Evolutionary conservation across 306 rosid species (phyloP).

Genomic region (Casuarina glauca): DNA sequence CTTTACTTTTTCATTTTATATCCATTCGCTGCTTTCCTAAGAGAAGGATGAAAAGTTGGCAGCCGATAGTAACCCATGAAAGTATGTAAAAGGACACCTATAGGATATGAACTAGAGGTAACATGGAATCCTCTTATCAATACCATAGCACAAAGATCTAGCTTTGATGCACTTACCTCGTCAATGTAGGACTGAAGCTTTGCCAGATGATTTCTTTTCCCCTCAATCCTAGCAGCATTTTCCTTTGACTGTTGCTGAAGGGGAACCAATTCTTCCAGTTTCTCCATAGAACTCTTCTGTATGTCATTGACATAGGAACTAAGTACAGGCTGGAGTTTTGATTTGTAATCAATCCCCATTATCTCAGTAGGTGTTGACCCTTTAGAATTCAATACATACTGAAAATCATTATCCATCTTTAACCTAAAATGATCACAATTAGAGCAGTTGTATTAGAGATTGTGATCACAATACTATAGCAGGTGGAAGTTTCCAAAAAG

Average conservation of each 20-base stretch:
- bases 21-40: background rate
- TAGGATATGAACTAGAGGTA: conserved; percentile 5
- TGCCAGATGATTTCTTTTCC: conserved; percentile 48
- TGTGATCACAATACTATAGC: background rate
- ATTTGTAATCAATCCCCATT: conserved; percentile 77
- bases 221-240: conserved; percentile 59
- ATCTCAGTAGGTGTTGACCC: conserved; percentile 77
- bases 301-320: conserved; percentile 50
- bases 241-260: conserved; percentile 61
- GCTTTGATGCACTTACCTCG: conserved; percentile 54
- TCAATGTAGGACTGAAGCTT: conserved; percentile 46
- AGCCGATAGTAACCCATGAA: background rate
- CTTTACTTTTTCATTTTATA: background rate
- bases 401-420: conserved; percentile 64
- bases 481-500: background rate
- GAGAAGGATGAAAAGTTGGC: background rate
- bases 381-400: conserved; percentile 63
- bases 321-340: conserved; percentile 61
- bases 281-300: conserved; percentile 62
- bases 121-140: background rate
- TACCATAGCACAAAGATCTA: conserved; percentile 5
- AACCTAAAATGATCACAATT: conserved; percentile 49
- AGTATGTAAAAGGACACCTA: background rate
- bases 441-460: conserved; percentile 4
- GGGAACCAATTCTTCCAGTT: conserved; percentile 58